Base-by-base conservation (phyloP, 805 yeast species). In the Candida morakotiae region DNA sequence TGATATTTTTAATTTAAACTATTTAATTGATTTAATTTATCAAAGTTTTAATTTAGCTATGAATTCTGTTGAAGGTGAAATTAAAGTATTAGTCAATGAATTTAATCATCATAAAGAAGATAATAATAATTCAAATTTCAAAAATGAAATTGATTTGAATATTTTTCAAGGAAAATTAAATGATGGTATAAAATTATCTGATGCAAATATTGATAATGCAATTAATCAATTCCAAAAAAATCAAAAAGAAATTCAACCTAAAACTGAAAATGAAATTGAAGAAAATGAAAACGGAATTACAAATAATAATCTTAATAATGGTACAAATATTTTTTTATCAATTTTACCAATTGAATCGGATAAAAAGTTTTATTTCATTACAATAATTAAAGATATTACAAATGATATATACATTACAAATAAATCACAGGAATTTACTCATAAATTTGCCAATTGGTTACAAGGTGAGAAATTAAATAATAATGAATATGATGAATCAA, bases 401-500 rank as follows among this genome's bases (percentile, higher is more conserved):
- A 91, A 93, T 61, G 75, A 79, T 45, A 77, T 93, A 44, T 73
- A 81, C 6, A 73, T 87, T 31, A 71, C 78, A 20, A 81, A 87
- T 35, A 80, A 82, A 48, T 85, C 98, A 0, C 98, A 93, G 60
- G 79, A 95, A 5, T 83, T 87, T 68, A 98, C 98, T 9, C 56
- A 76, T 31, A 81, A 77, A 54, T 93, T 98, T 98, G 82, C 88
- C 8, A 67, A 76, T n/a, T 93, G 98, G 98, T 70, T 91, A n/a
- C 81, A 77, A 42, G 75, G 79, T 10, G 56, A 62, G 18, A 48
- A 46, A 9, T 37, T 46, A 37, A 35, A 11, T 75, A 40, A n/a
- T n/a, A 73, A 77, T 10, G 54, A 58, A 19, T 46, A 43, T 8
- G 26, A 42, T 11, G 44, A 44, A 9, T 42, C 51, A 15, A 56